Conservation (phyloP, 495 filamentous ascomycete species). For the Corynascus novoguineensis region DNA sequence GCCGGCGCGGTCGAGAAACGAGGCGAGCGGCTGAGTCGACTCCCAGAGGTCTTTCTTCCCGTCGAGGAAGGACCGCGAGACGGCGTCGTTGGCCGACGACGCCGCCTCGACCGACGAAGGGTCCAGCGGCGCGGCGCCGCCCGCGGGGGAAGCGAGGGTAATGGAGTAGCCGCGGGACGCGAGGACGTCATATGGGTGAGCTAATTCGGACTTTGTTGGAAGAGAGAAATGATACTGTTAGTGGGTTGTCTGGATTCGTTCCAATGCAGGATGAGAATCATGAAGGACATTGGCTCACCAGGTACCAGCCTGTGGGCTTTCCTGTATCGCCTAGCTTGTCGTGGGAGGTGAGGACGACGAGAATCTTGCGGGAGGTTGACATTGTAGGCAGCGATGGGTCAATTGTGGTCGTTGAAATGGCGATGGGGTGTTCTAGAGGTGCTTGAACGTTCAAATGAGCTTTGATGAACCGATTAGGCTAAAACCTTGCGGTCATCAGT, state of each 20-base stretch:
- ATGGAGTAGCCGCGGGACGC: slow-evolving; percentile 46
- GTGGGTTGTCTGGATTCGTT: not conserved
- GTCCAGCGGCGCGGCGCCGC: slow-evolving; percentile 64
- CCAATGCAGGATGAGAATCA: not conserved
- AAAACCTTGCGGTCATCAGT: not conserved
- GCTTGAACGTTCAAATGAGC: too few relatives aligned
- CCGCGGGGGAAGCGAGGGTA: slow-evolving; percentile 59
- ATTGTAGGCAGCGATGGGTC: slow-evolving; percentile 1
- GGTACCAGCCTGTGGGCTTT: slow-evolving; percentile 60
- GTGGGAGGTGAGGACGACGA: slow-evolving; percentile 64
- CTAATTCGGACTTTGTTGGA: slow-evolving; percentile 54
- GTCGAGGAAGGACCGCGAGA: slow-evolving; percentile 48
- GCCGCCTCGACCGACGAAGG: slow-evolving; percentile 55
- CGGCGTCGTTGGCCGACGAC: slow-evolving; percentile 52
- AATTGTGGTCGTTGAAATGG: not conserved
- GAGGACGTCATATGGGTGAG: slow-evolving; percentile 62
- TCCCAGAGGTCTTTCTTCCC: slow-evolving; percentile 55
- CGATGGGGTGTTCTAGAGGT: not conserved
- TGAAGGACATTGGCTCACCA: slow-evolving; percentile 43
- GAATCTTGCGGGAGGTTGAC: slow-evolving; percentile 45
- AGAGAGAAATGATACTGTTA: not conserved
- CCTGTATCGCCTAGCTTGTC: slow-evolving; percentile 47
- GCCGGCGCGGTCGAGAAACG: slow-evolving; percentile 45
- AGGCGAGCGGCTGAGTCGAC: slow-evolving; percentile 50
- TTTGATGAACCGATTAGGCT: not conserved